Percentiles rank a stretch among this genome's conserved stretches.
These are phyloP conservation scores for Venturia oleaginea DNA, from an alignment of 2,329 filamentous ascomycete genomes.

Conservation along the genomic window DNA sequence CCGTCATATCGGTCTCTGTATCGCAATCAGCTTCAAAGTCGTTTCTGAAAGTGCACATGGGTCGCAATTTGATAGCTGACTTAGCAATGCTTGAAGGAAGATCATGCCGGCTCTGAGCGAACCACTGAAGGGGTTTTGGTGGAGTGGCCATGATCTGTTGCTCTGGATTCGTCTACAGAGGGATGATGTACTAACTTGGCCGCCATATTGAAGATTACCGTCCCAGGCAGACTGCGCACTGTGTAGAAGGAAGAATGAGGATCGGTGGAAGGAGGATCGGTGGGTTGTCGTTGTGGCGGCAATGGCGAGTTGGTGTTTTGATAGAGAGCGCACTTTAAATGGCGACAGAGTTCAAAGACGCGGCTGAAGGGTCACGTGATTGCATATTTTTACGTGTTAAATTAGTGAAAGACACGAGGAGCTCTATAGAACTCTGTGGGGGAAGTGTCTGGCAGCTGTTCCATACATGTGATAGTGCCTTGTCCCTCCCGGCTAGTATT, in stretches of 20 bases:
- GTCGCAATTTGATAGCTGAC: not conserved
- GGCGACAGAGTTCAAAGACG: not conserved
- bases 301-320: not conserved
- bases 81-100: not conserved
- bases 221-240: not conserved
- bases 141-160: not conserved
- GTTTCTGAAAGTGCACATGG: not conserved
- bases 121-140: not conserved
- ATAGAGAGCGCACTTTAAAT: not conserved
- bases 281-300: not conserved
- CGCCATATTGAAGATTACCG: not conserved
- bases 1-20: slow-evolving; percentile 86
- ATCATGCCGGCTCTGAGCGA: not conserved
- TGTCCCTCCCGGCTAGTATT: too few relatives aligned
- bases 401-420: too few relatives aligned
- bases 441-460: too few relatives aligned
- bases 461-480: too few relatives aligned
- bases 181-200: not conserved
- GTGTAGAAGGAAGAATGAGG: not conserved
- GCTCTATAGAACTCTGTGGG: too few relatives aligned
- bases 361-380: not conserved
- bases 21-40: not conserved
- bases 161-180: not conserved
- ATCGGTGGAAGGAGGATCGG: not conserved
- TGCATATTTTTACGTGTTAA: not conserved